These are phyloP conservation scores for Arachis stenosperma DNA, from an alignment of 306 rosid species.

Conservation along the genomic window DNA sequence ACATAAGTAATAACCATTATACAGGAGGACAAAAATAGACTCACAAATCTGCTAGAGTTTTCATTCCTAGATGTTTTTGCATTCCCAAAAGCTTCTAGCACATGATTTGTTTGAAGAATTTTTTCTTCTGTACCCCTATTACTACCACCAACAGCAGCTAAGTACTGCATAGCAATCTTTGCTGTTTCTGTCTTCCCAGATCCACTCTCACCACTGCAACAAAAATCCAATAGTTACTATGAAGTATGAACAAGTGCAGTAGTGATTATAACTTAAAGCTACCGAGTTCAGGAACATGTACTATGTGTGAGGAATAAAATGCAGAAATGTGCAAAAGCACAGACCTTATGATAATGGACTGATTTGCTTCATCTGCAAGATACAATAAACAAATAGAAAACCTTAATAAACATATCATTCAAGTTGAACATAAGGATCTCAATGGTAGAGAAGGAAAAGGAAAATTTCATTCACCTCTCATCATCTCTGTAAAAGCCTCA, in stretches of 20 bases:
- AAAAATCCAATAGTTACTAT: slow-evolving; percentile 29
- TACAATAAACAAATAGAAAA: slow-evolving; percentile 38
- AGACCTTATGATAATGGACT: slow-evolving; percentile 90
- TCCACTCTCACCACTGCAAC: slow-evolving; percentile 92
- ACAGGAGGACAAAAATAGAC: slow-evolving; percentile 44
- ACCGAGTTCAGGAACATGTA: slow-evolving; percentile 24
- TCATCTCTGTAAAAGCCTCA: slow-evolving; percentile 74
- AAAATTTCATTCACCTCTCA: slow-evolving; percentile 57
- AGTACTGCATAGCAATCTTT: slow-evolving; percentile 76
- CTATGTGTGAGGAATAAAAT: slow-evolving; percentile 21
- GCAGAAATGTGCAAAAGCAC: slow-evolving; percentile 31
- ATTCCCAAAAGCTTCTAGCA: slow-evolving; percentile 93
- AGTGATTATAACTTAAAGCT: slow-evolving; percentile 15
- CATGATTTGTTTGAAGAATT: slow-evolving; percentile 60
- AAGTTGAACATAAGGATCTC: slow-evolving; percentile 26
- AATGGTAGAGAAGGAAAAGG: slow-evolving; percentile 20
- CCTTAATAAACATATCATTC: slow-evolving; percentile 40
- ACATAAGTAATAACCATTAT: slow-evolving; percentile 19
- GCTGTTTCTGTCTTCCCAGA: slow-evolving; percentile 95
- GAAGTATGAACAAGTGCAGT: slow-evolving; percentile 22
- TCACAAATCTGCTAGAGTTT: slow-evolving; percentile 91
- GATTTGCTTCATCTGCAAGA: slow-evolving; percentile 81
- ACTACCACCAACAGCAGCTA: slow-evolving; percentile 67
- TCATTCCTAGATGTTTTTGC: slow-evolving; percentile 75
- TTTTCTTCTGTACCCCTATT: slow-evolving; percentile 52